phyloP scores from a whole-genome alignment of 495 filamentous ascomycete genomes.

The Tricharina praecox region DNA sequence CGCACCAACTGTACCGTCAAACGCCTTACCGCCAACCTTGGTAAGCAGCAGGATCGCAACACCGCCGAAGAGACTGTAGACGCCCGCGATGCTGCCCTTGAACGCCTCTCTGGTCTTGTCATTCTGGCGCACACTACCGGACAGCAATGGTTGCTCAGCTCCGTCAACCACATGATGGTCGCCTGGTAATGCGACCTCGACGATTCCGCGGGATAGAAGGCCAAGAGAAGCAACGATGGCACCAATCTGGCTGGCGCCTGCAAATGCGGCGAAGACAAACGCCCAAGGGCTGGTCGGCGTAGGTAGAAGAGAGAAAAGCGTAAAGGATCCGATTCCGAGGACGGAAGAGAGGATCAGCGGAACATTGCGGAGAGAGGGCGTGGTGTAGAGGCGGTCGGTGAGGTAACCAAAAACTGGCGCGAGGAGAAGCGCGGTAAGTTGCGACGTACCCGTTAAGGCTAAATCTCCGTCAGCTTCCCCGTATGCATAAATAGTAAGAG shows the following conservation, averaged over 20 bases:
- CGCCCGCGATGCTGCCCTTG: slow-evolving; percentile 84
- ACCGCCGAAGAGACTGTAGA: slow-evolving; percentile 84
- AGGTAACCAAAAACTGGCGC: slow-evolving; percentile 76
- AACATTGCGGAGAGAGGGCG: slow-evolving; percentile 41
- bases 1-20: slow-evolving; percentile 54
- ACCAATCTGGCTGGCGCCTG: slow-evolving; percentile 86
- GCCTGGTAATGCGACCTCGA: slow-evolving; percentile 31
- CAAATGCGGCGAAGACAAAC: slow-evolving; percentile 57
- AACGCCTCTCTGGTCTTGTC: slow-evolving; percentile 33
- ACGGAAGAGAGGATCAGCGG: slow-evolving; percentile 56
- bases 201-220: slow-evolving; percentile 61
- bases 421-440: slow-evolving; percentile 65
- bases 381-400: slow-evolving; percentile 38
- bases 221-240: slow-evolving; percentile 86
- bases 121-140: slow-evolving; percentile 15
- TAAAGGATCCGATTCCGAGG: slow-evolving; percentile 59
- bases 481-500: too few species aligned
- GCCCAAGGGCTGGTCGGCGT: slow-evolving; percentile 54
- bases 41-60: slow-evolving; percentile 79
- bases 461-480: too few species aligned
- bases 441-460: slow-evolving; percentile 70
- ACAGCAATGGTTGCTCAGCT: slow-evolving; percentile 14
- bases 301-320: slow-evolving; percentile 46
- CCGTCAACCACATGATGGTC: too few species aligned
- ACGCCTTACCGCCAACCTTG: slow-evolving; percentile 73